phyloP scores from a whole-genome alignment of 306 rosid species.

The Parietaria judaica region DNA sequence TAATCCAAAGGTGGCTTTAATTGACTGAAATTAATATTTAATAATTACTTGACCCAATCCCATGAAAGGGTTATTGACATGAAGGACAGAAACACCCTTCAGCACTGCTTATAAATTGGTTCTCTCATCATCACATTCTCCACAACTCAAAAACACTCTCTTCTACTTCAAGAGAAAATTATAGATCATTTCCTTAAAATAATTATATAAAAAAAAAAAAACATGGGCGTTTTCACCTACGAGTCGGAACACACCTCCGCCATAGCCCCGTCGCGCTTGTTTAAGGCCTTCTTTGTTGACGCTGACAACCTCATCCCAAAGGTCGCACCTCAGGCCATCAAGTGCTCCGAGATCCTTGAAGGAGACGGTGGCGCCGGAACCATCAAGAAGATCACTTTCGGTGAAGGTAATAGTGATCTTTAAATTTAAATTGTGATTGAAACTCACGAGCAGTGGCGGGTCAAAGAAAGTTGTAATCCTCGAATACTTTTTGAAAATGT shows the following conservation, averaged over 20 bases:
- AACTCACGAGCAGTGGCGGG: background rate
- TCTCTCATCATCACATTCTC: background rate
- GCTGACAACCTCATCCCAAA: constrained; percentile 47
- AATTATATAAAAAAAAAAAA: background rate
- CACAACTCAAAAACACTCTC: background rate
- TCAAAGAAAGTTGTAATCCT: background rate
- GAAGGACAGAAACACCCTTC: background rate
- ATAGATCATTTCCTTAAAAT: background rate
- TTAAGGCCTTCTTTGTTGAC: constrained; percentile 64
- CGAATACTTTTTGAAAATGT: background rate
- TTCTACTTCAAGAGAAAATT: background rate
- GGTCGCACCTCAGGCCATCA: constrained; percentile 39
- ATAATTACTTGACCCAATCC: background rate
- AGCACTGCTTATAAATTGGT: background rate
- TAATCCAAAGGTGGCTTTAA: background rate
- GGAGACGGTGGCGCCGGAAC: constrained; percentile 69
- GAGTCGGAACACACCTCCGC: constrained; percentile 30
- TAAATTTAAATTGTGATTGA: background rate
- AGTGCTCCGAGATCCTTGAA: constrained; percentile 35
- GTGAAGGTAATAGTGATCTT: constrained; percentile 22
- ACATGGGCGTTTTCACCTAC: constrained; percentile 38
- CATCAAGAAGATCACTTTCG: constrained; percentile 45
- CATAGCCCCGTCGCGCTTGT: constrained; percentile 32
- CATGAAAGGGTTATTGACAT: background rate
- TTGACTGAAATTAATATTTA: background rate